Conservation (phyloP, 176 grass and related monocot genomes). For the Musa troglodytarum region DNA sequence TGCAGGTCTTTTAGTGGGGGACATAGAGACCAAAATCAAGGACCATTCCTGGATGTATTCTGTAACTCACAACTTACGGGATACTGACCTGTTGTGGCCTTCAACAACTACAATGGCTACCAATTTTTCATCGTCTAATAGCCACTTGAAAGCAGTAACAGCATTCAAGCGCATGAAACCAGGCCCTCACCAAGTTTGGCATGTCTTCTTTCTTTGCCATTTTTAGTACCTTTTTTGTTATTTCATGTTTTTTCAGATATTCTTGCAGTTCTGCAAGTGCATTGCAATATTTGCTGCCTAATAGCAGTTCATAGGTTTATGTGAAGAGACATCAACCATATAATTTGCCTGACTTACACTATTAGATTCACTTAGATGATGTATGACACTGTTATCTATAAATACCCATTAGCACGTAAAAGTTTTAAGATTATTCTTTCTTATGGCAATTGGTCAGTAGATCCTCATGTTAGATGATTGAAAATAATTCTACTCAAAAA, state of each 20-base stretch:
- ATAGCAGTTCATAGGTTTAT: neutral
- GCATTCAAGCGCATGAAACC: slow-evolving; percentile 90
- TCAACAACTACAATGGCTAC: slow-evolving; percentile 49
- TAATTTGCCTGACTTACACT: no score
- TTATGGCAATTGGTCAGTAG: neutral
- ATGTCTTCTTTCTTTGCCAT: slow-evolving; percentile 18
- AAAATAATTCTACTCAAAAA: neutral
- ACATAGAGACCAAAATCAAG: slow-evolving; percentile 64
- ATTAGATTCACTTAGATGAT: no score
- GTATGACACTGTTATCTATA: no score
- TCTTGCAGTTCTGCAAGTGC: neutral
- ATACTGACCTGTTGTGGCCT: slow-evolving; percentile 80
- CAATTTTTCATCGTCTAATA: slow-evolving; percentile 57
- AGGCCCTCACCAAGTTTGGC: slow-evolving; percentile 88
- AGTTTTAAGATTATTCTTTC: neutral
- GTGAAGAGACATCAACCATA: no score
- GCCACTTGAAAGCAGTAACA: slow-evolving; percentile 95
- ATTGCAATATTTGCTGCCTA: neutral
- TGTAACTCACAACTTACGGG: slow-evolving; percentile 64
- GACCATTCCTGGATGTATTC: slow-evolving; percentile 62
- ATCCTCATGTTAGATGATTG: neutral
- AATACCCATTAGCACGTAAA: neutral
- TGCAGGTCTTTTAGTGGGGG: slow-evolving; percentile 84
- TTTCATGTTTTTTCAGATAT: neutral
- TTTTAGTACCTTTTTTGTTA: neutral